Conservation (phyloP, 2,329 filamentous ascomycete species). For the Pseudopithomyces chartarum region DNA sequence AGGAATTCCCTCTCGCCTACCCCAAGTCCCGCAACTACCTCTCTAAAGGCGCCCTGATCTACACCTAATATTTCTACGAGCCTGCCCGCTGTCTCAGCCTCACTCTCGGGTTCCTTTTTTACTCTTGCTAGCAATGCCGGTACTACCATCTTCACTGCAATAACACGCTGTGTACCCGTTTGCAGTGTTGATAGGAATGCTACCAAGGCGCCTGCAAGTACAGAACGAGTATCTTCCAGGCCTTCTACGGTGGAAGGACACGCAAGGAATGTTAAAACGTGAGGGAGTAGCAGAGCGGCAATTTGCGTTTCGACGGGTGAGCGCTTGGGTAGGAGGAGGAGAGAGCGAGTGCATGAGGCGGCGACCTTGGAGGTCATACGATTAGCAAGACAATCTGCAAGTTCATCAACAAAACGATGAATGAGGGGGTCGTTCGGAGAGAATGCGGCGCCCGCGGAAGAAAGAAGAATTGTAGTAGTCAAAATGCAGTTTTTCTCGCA, state of each 20-base stretch:
- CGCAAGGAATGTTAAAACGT: constrained; percentile 75
- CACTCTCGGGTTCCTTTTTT: constrained; percentile 62
- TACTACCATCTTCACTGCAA: constrained; percentile 76
- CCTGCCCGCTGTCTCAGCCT: constrained; percentile 71
- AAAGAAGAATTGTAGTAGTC: constrained; percentile 86
- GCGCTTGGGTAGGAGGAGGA: constrained; percentile 69
- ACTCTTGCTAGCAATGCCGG: constrained; percentile 78
- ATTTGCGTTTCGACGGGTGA: constrained; percentile 60
- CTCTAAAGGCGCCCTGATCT: constrained; percentile 75
- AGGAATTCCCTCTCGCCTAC: constrained; percentile 74
- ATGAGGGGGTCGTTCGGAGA: constrained; percentile 77
- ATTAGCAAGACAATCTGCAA: constrained; percentile 82
- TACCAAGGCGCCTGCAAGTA: constrained; percentile 76
- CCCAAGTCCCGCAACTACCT: constrained; percentile 72
- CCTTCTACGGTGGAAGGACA: constrained; percentile 70
- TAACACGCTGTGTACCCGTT: constrained; percentile 37
- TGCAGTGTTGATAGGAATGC: constrained; percentile 63
- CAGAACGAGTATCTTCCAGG: constrained; percentile 73
- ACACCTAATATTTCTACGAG: constrained; percentile 80
- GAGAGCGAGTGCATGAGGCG: constrained; percentile 83
- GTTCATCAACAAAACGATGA: constrained; percentile 74
- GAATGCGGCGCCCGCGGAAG: constrained; percentile 75
- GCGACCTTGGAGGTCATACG: constrained; percentile 88
- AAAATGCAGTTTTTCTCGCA: constrained; percentile 94
- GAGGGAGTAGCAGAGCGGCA: constrained; percentile 73